Percentiles rank a stretch among this genome's conserved stretches.
These are phyloP conservation scores for Buxus sempervirens DNA, from an alignment of 164 flowering plant species.

Conservation along the genomic window DNA sequence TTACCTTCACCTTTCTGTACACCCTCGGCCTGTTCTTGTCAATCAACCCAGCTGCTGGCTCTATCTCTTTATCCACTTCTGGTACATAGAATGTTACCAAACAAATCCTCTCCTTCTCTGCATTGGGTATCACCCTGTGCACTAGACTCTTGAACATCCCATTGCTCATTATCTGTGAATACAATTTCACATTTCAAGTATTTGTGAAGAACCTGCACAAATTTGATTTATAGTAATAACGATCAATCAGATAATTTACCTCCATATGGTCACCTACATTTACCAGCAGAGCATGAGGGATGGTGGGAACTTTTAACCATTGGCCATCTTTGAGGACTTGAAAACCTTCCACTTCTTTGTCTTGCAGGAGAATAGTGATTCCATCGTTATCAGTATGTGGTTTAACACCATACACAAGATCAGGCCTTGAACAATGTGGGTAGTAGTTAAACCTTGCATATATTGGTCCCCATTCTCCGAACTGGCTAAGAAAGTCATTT, in stretches of 20 bases:
- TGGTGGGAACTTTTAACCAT: slow-evolving; percentile 32
- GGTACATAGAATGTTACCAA: slow-evolving; percentile 32
- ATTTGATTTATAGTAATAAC: background rate
- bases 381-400: slow-evolving; percentile 37
- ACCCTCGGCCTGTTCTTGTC: slow-evolving; percentile 36
- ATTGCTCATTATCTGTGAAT: slow-evolving; percentile 48
- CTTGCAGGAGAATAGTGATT: slow-evolving; percentile 34
- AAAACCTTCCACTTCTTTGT: slow-evolving; percentile 40
- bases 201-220: background rate
- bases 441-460: slow-evolving; percentile 38
- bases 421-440: slow-evolving; percentile 42
- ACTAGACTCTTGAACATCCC: slow-evolving; percentile 51
- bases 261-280: slow-evolving; percentile 24
- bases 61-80: slow-evolving; percentile 24
- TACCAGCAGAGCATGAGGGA: slow-evolving; percentile 28
- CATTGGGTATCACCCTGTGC: slow-evolving; percentile 41
- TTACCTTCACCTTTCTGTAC: slow-evolving; percentile 30
- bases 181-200: background rate
- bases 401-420: slow-evolving; percentile 31
- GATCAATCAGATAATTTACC: slow-evolving; percentile 28
- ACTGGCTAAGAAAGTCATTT: slow-evolving; percentile 23
- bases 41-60: slow-evolving; percentile 27
- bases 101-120: slow-evolving; percentile 33
- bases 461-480: slow-evolving; percentile 15
- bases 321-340: slow-evolving; percentile 27